Base-by-base conservation (phyloP, 2,329 filamentous ascomycete species). In the Phoma sp. region DNA sequence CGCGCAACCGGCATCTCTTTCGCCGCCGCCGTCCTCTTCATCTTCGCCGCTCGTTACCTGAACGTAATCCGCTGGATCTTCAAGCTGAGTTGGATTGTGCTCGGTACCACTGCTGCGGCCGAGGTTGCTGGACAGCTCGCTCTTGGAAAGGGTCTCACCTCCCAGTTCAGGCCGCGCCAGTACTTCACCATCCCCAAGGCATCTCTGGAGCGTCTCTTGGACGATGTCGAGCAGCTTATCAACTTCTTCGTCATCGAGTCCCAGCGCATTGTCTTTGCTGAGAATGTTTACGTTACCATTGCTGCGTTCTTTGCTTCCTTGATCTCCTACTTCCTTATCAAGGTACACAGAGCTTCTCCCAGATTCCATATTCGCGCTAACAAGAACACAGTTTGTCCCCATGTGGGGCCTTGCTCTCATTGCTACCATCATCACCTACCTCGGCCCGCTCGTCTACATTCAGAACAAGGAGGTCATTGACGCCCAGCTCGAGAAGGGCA, bases 211-310 rank as follows among this genome's bases (percentile, higher is more conserved):
- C 82, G 80, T 53, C 74, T 84, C 22, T 75, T 86, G 43, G 85
- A 86, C 60, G 86, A 88, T 69, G 69, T 86, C 11, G 83, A 86
- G 71, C 84, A 88, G 75, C 77, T 88, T 48, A 79, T 84, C 75
- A 87, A 88, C 77, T 88, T 88, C 76, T 85, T 87, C 74, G 80
- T 88, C 62, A 86, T 88, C 59, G 86, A 88, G 70, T 84, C 85
- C 69, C 86, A 88, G 78, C 82, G 86, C 54, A 80, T 88, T 59
- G 71, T 88, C 55, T 88, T 87, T 64, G 85, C 83, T 29, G 86
- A 88, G 79, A 88, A 88, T 65, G 77, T 87, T 50, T 79, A 81
- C 55, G 82, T 81, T 55, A 87, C 85, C 11, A 72, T 84, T 69
- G 80, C 79, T 55, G 85, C 83, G 46, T 88, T 87, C 77, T 67